Evolutionary conservation across 73 alveolate species (phyloP), one percentile per base, ranked within the genome.

Genomic region (Paramecium primaurelia): DNA sequence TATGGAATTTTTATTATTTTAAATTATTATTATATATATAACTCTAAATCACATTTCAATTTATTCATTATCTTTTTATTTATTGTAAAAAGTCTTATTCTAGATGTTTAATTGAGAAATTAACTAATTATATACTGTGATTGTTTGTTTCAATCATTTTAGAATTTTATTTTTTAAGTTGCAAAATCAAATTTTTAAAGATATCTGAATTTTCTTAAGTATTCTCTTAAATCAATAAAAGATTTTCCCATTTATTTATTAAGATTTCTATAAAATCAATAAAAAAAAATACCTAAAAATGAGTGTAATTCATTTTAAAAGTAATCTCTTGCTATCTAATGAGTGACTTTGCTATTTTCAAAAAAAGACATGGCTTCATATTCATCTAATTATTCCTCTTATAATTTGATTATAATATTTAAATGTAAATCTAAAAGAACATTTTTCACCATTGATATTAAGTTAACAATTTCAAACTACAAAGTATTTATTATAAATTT

Each of bases 331-430:
- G 84, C 84, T 2, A 14, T 32, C 12, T 64, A 51, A 64, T 64
- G 84, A 12, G 84, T 34, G 30, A 64, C 47, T 64, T 64, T 64
- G 28, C 84, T 64, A 64, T 64, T 64, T n/a, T 64, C 84, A 64
- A 64, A 64, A 34, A 64, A 64, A 28, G 84, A 32, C 47, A 64
- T 64, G 1, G 51, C 84, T 64, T 64, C 84, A 64, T 25, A 64
- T 14, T 64, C 84, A 14, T 64, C 84, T 26, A 64, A 28, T 32
- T 34, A 8, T 10, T 64, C 84, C 3, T 64, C 84, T 20, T 64
- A 64, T 12, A 64, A 64, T 64, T 64, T 64, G 30, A 64, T 28
- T 11, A 64, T 32, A 7, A 64, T 34, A 12, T 64, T 64, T 28
- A 25, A 34, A 11, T 64, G 42, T 34, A 64, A 64, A 8, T 64